These are phyloP conservation scores for Chimonanthus salicifolius DNA, from an alignment of 164 flowering plant species.

Conservation along the genomic window DNA sequence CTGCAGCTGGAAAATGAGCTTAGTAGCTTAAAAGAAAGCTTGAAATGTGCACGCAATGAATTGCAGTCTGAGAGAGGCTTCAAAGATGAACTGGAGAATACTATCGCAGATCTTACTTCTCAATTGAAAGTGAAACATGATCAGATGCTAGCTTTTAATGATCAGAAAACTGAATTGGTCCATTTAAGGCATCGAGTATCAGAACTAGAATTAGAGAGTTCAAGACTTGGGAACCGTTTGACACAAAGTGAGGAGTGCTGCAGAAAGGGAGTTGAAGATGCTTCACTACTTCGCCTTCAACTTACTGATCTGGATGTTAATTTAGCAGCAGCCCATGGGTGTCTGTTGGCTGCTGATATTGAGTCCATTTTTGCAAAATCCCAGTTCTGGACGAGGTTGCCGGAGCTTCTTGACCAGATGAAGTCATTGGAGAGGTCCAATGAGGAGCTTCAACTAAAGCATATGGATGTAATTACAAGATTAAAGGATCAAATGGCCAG, in stretches of 20 bases:
- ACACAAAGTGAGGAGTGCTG: slow-evolving; percentile 24
- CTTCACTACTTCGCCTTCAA: slow-evolving; percentile 19
- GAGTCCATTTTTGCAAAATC: slow-evolving; percentile 29
- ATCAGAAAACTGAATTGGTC: slow-evolving; percentile 39
- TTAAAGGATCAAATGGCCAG: slow-evolving; percentile 33
- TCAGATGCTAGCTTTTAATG: slow-evolving; percentile 31
- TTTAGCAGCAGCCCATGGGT: slow-evolving; percentile 37
- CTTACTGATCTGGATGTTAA: slow-evolving; percentile 36
- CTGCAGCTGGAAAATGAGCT: slow-evolving; percentile 41
- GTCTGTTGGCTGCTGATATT: slow-evolving; percentile 50
- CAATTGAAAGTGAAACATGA: slow-evolving; percentile 40
- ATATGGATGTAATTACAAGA: slow-evolving; percentile 30
- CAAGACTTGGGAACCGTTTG: slow-evolving; percentile 25
- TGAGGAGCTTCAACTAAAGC: slow-evolving; percentile 37
- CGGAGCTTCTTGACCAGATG: slow-evolving; percentile 41
- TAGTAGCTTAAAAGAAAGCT: slow-evolving; percentile 31
- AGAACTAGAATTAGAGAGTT: slow-evolving; percentile 50
- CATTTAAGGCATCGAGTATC: slow-evolving; percentile 37
- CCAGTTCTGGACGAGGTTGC: slow-evolving; percentile 34
- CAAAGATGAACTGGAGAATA: slow-evolving; percentile 38
- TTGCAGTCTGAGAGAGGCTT: slow-evolving; percentile 41
- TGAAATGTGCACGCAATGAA: slow-evolving; percentile 35
- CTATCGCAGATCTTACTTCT: slow-evolving; percentile 36
- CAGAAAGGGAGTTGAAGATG: slow-evolving; percentile 28
- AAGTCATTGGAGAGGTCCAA: slow-evolving; percentile 24